Base-by-base conservation (phyloP, 495 filamentous ascomycete genomes). In the Aspergillus ostianus region DNA sequence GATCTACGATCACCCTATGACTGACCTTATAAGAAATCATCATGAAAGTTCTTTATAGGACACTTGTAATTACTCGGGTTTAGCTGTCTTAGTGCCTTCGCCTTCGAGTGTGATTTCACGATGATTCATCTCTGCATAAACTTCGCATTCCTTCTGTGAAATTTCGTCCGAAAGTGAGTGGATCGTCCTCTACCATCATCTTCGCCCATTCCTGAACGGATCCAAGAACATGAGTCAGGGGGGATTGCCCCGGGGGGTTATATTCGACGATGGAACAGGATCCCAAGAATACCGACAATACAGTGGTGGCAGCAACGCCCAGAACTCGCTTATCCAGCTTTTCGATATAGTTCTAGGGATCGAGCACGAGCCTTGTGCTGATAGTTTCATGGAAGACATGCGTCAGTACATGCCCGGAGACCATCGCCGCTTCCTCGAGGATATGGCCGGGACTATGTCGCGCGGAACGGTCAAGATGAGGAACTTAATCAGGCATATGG, bases 331-430 rank as follows among this genome's bases (percentile, higher is more conserved):
- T 17, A 89, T 96, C 58, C 90, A 93, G 69, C 89, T 93, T 69
- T 87, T 93, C 66, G 91, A 96, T 70, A 77, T 93, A 46, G 80
- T 90, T 21, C 80, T 96, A 17, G 90, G 90, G 9, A 80, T 94
- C 27, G 86, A 91, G 58, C 91, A 96, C 65, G 81, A 85, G 4
- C 88, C 92, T 10, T 94, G 90, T 1, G 91, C 51, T 59, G 55
- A 48, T 51, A 8, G 20, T 19, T 30, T 26, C 9, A 7, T 53
- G 23, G 9, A 85, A 64, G 90, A 94, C 58, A 95, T 96, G 91
- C 87, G 90, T 41, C 79, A 76, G 15, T 96, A 96, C 72, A 96
- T 96, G 91, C 91, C 91, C 12, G 91, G 90, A 2, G 82, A 88
- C 0, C 91, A 96, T 62, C 85, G 89, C 2, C 84, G 85, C 30